Evolutionary conservation across 2,329 filamentous ascomycete genomes (phyloP).

Genomic region (Clonostachys sp.): DNA sequence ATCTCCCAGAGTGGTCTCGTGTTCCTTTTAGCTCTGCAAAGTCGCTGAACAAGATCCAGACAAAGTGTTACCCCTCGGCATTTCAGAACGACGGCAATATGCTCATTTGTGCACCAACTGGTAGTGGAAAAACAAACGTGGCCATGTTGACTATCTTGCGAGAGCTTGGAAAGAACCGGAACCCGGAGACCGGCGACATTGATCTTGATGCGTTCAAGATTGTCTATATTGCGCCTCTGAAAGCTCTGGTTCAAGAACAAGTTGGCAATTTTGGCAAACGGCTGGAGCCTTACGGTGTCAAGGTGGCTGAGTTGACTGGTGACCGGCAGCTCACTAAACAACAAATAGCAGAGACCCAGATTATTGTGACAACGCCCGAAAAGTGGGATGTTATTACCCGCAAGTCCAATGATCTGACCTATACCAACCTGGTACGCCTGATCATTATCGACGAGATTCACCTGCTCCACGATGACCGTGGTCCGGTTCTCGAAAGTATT

Average conservation of each 20-base stretch:
- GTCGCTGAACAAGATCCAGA: constrained; percentile 91
- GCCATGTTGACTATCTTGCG: constrained; percentile 95
- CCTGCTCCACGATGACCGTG: constrained; percentile 93
- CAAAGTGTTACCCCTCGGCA: constrained; percentile 84
- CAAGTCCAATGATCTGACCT: constrained; percentile 94
- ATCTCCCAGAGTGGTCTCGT: constrained; percentile 90
- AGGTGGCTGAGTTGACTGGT: constrained; percentile 91
- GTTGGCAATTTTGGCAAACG: constrained; percentile 96
- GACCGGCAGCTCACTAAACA: constrained; percentile 98
- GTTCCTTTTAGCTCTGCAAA: constrained; percentile 81
- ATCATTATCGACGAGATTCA: constrained; percentile 99
- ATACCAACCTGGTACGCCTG: constrained; percentile 93
- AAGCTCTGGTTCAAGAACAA: constrained; percentile 94
- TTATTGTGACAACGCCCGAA: constrained; percentile 97
- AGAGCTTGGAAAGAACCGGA: constrained; percentile 92
- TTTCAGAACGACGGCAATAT: constrained; percentile 96
- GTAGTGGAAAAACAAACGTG: constrained; percentile 97
- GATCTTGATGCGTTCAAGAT: constrained; percentile 98
- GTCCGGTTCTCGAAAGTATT: constrained; percentile 94
- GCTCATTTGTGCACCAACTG: constrained; percentile 95
- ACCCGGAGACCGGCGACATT: constrained; percentile 86
- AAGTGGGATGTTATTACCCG: constrained; percentile 99
- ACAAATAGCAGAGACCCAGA: constrained; percentile 94
- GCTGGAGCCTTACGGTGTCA: constrained; percentile 85
- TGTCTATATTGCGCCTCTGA: constrained; percentile 93